Percentiles rank a stretch among this genome's conserved stretches.
Conservation (phyloP, 345 rosid genomes). For the Cardamine resedifolia region DNA sequence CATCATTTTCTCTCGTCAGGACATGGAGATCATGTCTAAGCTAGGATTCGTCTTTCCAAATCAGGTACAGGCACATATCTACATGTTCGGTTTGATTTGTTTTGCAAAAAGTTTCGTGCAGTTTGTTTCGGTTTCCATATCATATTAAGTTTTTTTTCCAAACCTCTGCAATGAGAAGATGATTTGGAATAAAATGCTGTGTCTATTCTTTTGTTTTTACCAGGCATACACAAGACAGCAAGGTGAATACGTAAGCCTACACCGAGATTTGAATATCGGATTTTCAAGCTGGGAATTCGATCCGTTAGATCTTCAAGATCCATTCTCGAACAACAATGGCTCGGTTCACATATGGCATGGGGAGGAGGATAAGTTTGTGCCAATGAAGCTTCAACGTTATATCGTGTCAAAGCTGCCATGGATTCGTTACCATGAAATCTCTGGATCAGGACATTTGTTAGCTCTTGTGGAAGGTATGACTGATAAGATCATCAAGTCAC, state of each 20-base stretch:
- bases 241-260: slow-evolving; percentile 61
- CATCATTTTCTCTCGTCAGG: slow-evolving; percentile 40
- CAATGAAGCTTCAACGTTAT: slow-evolving; percentile 48
- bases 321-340: slow-evolving; percentile 54
- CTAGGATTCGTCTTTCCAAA: slow-evolving; percentile 9
- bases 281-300: slow-evolving; percentile 82
- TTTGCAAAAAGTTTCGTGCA: neutral
- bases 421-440: slow-evolving; percentile 59
- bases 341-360: slow-evolving; percentile 81
- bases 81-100: neutral
- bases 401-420: slow-evolving; percentile 49
- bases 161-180: neutral
- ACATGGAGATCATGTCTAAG: slow-evolving; percentile 39
- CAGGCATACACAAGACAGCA: slow-evolving; percentile 48
- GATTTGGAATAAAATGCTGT: neutral
- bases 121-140: neutral
- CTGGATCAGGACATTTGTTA: slow-evolving; percentile 59
- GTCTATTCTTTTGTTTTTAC: neutral
- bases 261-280: slow-evolving; percentile 58
- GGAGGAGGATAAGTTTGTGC: slow-evolving; percentile 59
- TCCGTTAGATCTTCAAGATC: slow-evolving; percentile 62
- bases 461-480: slow-evolving; percentile 45
- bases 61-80: slow-evolving; percentile 21
- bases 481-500: slow-evolving; percentile 50
- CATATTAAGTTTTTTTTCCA: slow-evolving; percentile 5